These are phyloP conservation scores for Entomortierella beljakovae DNA, from an alignment of 192 early-diverging fungal genomes.

Conservation along the genomic window DNA sequence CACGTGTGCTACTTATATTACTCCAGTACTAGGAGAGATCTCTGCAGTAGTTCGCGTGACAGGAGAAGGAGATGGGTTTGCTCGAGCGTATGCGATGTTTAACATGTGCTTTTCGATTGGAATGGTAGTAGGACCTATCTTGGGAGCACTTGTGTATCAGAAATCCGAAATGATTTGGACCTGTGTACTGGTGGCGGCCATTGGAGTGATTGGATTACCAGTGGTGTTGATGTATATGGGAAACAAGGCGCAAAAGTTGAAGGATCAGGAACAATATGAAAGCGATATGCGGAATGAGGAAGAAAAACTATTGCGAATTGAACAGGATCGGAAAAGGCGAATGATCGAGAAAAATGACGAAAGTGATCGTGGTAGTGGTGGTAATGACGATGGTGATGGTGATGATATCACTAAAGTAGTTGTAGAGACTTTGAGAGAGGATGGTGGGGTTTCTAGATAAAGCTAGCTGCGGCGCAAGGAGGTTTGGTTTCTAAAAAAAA, in stretches of 20 bases:
- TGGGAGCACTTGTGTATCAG: constrained; percentile 33
- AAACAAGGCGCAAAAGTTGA: constrained; percentile 24
- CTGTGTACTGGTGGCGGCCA: constrained; percentile 16
- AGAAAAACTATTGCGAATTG: constrained; percentile 10
- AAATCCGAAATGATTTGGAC: constrained; percentile 37
- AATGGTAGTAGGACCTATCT: constrained; percentile 29
- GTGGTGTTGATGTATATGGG: constrained; percentile 28
- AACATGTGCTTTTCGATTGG: constrained; percentile 55
- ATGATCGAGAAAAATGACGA: neutral
- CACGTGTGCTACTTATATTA: constrained; percentile 44
- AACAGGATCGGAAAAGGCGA: neutral
- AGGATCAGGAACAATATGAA: constrained; percentile 25
- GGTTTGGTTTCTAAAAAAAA: too few species aligned
- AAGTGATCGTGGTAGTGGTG: too few species aligned
- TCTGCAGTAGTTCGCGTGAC: constrained; percentile 46
- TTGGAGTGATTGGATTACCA: constrained; percentile 15
- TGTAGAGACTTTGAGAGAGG: too few species aligned
- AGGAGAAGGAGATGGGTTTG: constrained; percentile 54
- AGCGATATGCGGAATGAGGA: constrained; percentile 26
- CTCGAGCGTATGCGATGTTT: constrained; percentile 56
- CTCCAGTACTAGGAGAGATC: constrained; percentile 59
- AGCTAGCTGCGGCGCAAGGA: too few species aligned
- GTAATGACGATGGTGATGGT: too few species aligned
- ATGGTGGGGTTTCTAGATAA: too few species aligned
- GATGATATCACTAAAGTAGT: too few species aligned